Evolutionary conservation across 2,329 filamentous ascomycete species (phyloP).

Genomic region (Colletotrichum sp.): DNA sequence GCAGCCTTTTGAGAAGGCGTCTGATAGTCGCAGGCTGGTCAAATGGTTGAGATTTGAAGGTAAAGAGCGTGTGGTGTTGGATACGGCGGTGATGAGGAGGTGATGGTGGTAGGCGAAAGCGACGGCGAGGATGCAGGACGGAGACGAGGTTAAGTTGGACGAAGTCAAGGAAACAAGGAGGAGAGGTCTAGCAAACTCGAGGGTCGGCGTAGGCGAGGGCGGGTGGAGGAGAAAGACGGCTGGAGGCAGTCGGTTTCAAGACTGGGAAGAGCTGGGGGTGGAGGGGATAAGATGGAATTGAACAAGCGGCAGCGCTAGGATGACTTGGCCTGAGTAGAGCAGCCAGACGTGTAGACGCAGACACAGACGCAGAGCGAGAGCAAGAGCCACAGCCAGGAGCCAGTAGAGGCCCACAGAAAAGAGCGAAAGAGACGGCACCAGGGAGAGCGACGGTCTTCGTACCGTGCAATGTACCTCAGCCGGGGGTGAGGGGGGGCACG

Average conservation of each 20-base stretch:
- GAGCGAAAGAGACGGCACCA: background rate
- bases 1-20: background rate
- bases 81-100: background rate
- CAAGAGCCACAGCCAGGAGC: background rate
- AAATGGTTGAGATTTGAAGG: background rate
- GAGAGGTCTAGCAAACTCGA: conserved; percentile 6
- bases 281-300: conserved; percentile 24
- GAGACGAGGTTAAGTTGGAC: background rate
- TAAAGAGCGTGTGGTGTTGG: conserved; percentile 5
- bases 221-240: conserved; percentile 3
- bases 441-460: background rate
- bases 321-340: conserved; percentile 15
- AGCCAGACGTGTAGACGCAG: background rate
- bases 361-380: background rate
- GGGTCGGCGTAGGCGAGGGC: conserved; percentile 5
- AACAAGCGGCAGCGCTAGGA: conserved; percentile 15
- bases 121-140: background rate
- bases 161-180: conserved; percentile 12
- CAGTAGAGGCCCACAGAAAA: background rate
- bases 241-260: conserved; percentile 14
- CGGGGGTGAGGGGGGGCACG: background rate
- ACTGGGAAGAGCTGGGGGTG: conserved; percentile 20
- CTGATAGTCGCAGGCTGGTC: background rate
- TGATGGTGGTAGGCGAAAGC: background rate
- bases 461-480: background rate